phyloP scores from a whole-genome alignment of 176 grass and related monocot species.

The Paspalum notatum region DNA sequence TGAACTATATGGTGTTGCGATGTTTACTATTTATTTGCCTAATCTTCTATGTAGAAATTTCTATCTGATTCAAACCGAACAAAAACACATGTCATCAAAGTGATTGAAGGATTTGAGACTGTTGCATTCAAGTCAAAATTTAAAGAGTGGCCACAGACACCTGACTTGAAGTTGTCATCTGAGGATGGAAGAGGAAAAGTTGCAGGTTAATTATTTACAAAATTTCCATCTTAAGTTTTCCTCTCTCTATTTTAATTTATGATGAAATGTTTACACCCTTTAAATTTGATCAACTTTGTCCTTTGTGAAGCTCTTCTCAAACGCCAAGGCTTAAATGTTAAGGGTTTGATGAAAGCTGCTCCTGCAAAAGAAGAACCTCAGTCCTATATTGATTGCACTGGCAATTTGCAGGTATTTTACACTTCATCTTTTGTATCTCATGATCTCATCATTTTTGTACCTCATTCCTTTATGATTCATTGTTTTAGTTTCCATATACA shows the following conservation, averaged over 20 bases:
- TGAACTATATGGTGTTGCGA: slow-evolving; percentile 9
- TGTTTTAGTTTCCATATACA: slow-evolving; percentile 9
- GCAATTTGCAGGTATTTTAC: slow-evolving; percentile 78
- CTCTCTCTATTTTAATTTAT: neutral
- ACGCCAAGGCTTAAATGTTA: slow-evolving; percentile 95
- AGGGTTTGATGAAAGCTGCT: slow-evolving; percentile 83
- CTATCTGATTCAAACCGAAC: slow-evolving; percentile 53
- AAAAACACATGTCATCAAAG: slow-evolving; percentile 68
- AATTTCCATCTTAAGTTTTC: slow-evolving; percentile 25
- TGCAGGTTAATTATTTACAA: slow-evolving; percentile 67
- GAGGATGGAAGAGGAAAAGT: slow-evolving; percentile 99
- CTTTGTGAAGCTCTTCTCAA: slow-evolving; percentile 81
- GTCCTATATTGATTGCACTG: slow-evolving; percentile 90
- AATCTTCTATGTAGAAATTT: slow-evolving; percentile 64
- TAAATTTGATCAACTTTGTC: slow-evolving; percentile 21
- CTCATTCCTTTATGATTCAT: slow-evolving; percentile 10
- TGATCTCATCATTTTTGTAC: neutral
- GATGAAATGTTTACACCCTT: slow-evolving; percentile 20
- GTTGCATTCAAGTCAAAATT: slow-evolving; percentile 88
- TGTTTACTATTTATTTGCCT: slow-evolving; percentile 22
- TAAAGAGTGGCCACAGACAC: slow-evolving; percentile 75
- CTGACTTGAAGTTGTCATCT: slow-evolving; percentile 79
- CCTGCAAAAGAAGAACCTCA: slow-evolving; percentile 73
- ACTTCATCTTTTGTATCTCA: neutral
- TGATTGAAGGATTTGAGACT: slow-evolving; percentile 95